Base-by-base conservation (phyloP, 805 yeast genomes). In the Sungouiozyma intestinalis region DNA sequence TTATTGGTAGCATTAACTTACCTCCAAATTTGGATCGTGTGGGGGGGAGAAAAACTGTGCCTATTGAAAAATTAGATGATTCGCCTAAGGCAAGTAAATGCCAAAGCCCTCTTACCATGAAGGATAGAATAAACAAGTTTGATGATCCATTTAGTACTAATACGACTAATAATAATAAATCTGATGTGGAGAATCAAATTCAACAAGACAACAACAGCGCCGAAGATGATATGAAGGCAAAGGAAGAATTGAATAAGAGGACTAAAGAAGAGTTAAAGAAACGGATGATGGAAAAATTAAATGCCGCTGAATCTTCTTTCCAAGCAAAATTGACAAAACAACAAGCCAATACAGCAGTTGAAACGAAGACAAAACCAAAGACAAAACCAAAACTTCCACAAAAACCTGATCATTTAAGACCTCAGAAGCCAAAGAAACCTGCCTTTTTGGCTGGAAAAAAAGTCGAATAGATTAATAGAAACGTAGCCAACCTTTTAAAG, bases 391-490 rank as follows among this genome's bases (percentile, higher is more conserved):
- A 60, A 2, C 76, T 79, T 1, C 82, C 84, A 3, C 78, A 79
- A 21, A 79, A 77, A 49, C 87, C 87, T 1, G 53, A 46, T 6
- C 59, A 50, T 40, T 41, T 53, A 35, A 55, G 51, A 40, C 61
- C 61, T 3, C 50, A 52, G 24, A 46, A 45, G 8, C 61, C 62
- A 11, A 66, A 65, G 51, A 81, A 81, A 51, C 88, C 90, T 3
- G 53, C 55, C 3, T 71, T 44, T 37, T 35, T 74, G 50, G 61
- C 79, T 43, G 43, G 42, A 34, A 47, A 45, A 32, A 47, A 47
- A 37, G 31, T 38, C 20, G 35, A 35, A 24, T 24, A 24, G 11
- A 24, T 11, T 24, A 11, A 11, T 24, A 24, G 29, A 24, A 11
- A 24, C 6, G 11, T 24, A 24, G 11, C n/a, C n/a, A n/a, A n/a